Percentiles rank a stretch among this genome's conserved stretches.
phyloP scores from a whole-genome alignment of 345 rosid genomes.

The Acer campestre region DNA sequence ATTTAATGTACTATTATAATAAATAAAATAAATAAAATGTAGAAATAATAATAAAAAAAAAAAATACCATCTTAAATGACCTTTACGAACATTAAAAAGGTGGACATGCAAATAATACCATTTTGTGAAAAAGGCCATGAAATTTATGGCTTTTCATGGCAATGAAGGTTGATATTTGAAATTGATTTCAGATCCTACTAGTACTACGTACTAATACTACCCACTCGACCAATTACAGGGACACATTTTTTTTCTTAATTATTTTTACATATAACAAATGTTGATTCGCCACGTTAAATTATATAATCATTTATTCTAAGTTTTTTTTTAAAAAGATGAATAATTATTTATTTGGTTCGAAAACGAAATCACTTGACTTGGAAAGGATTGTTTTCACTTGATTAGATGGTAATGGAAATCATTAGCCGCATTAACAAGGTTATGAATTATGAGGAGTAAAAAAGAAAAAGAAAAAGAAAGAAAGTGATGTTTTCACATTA shows the following conservation, averaged over 20 bases:
- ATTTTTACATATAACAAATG: no score
- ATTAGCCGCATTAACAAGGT: no score
- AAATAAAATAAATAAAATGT: no score
- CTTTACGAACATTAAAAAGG: not conserved
- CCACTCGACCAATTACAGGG: not conserved
- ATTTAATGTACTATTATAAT: not conserved
- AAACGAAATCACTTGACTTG: not conserved
- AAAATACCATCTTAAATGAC: not conserved
- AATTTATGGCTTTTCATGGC: conserved; percentile 11
- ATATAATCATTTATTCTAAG: no score
- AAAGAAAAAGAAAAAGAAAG: not conserved
- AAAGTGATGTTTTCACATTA: no score
- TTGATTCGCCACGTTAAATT: no score
- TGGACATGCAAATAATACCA: not conserved
- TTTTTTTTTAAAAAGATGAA: not conserved
- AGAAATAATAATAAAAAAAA: no score
- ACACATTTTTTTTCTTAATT: not conserved
- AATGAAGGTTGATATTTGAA: not conserved
- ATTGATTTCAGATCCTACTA: no score
- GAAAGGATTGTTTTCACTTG: not conserved
- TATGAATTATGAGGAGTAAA: no score
- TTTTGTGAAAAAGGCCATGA: not conserved
- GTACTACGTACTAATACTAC: not conserved
- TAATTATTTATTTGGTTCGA: not conserved
- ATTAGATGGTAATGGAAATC: no score